Evolutionary conservation across 2,329 filamentous ascomycete genomes (phyloP), one percentile per base, ranked within the genome.

Genomic region (Bipolaris cookei): DNA sequence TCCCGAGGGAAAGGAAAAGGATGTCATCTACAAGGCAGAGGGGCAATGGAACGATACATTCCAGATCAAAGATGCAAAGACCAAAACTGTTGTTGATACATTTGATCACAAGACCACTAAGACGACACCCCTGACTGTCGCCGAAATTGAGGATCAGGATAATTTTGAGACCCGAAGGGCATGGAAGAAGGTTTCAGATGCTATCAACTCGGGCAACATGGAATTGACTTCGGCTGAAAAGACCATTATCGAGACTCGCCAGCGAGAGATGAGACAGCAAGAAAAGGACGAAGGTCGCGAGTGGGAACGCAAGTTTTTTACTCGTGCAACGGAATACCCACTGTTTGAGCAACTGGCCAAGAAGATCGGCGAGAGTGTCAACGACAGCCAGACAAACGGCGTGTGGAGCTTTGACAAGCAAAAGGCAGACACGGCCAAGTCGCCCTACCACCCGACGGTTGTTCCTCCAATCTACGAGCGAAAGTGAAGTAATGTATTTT

Each of bases 21-120:
- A 90, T 50, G 84, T 86, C 59, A 81, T 89, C 46, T 97, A 94
- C 82, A 91, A 88, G n/a, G 83, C 89, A 37, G 88, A 92, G 28
- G 95, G 95, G 21, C 91, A 96, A 75, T 99, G 95, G 95, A 96
- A 88, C 56, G 91, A 92, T 69, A 81, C 82, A 2, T 96, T 97
- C 73, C 86, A 86, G 49, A 88, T 97, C 72, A 90, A 90, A 78
- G 84, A 91, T 61, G 87, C 88, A 35, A 79, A 81, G 63, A 78
- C 72, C 32, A 79, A 81, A 62, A 56, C 64, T 3, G 67, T 76
- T 13, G 70, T 83, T 20, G 78, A 80, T 13, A 74, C 71, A 3
- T 82, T 80, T 64, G 78, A 82, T 50, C 80, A 80, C 47, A 81
- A 79, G 61, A 75, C 75, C 47, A 77, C 75, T 45, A 78, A 78